Conservation (phyloP, 345 rosid species). For the Sisymbrium irio region DNA sequence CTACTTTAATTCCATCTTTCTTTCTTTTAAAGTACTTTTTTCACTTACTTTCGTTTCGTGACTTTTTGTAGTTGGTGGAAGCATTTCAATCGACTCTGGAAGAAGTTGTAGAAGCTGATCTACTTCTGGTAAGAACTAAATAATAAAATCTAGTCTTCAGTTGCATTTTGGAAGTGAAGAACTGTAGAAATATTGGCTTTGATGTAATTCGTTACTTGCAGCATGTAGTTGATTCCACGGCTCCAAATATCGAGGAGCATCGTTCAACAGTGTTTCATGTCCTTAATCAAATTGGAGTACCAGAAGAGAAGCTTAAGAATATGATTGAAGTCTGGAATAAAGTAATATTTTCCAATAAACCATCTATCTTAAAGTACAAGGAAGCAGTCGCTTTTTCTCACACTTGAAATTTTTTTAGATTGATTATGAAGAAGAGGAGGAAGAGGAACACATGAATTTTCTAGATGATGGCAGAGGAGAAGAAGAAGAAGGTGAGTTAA, state of each 20-base stretch:
- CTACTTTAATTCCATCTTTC: neutral
- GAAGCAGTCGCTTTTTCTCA: neutral
- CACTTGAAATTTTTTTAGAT: conserved; percentile 40
- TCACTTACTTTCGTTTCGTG: neutral
- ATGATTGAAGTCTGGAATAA: conserved; percentile 98
- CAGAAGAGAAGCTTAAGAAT: conserved; percentile 70
- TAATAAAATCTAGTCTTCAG: neutral
- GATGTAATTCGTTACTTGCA: conserved; percentile 30
- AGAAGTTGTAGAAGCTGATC: conserved; percentile 92
- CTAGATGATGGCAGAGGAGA: conserved; percentile 36
- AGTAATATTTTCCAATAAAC: conserved; percentile 37
- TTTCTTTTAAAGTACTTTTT: neutral
- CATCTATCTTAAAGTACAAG: neutral
- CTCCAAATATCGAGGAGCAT: conserved; percentile 91
- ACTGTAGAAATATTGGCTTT: neutral
- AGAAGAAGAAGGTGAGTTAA: conserved; percentile 16
- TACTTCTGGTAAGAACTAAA: conserved; percentile 62
- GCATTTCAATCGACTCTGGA: conserved; percentile 95
- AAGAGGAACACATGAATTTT: conserved; percentile 32
- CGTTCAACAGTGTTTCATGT: conserved; percentile 78
- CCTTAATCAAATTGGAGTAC: conserved; percentile 88
- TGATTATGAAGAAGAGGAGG: conserved; percentile 64
- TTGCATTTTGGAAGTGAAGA: neutral
- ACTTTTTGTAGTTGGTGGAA: conserved; percentile 61
- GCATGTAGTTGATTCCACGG: conserved; percentile 90